Base-by-base conservation (phyloP, 306 rosid species). In the Arachis stenosperma region DNA sequence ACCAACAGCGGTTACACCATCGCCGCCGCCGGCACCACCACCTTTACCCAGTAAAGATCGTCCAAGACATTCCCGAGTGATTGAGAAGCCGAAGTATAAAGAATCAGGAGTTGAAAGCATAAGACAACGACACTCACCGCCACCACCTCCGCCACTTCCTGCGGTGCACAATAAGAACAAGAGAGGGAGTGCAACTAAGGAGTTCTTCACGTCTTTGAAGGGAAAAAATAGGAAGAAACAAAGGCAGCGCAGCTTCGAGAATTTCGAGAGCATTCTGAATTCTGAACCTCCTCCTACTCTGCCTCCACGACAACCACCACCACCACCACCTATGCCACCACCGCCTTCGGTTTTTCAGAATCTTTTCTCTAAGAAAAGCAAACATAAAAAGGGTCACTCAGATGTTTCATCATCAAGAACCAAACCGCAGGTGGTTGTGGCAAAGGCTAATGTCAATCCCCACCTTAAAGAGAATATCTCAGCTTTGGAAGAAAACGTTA, bases 201-300 rank as follows among this genome's bases (percentile, higher is more conserved):
- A 82, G 48, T 83, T 88, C 66, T 78, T 85, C 71, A 73, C 57
- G 53, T 71, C 90, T 36, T 67, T 75, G 5, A 82, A 68, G 78
- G 69, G 86, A 52, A 90, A 78, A 85, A 90, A 82, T 86, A 88
- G 88, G 85, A 82, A 84, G 85, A 82, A 84, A 73, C 89, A 81
- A 11, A 88, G 90, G 42, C 85, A 87, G 12, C 83, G 54, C 60
- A 90, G 90, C 62, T 64, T 88, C 52, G 96, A 90, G 68, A 88
- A 74, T 71, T 78, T 86, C 48, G 88, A 88, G 0, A 63, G 81
- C 42, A 14, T 88, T 30, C 63, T 79, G 3, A 67, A 52, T 41
- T 77, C 85, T n/a, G 75, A 80, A 47, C 70, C 57, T 29, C 12
- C 65, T 63, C 5, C 61, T 67, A 4, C 76, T 65, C 13, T 58